phyloP scores from a whole-genome alignment of 768 basidiomycete species.

The Phallus indusiatus region DNA sequence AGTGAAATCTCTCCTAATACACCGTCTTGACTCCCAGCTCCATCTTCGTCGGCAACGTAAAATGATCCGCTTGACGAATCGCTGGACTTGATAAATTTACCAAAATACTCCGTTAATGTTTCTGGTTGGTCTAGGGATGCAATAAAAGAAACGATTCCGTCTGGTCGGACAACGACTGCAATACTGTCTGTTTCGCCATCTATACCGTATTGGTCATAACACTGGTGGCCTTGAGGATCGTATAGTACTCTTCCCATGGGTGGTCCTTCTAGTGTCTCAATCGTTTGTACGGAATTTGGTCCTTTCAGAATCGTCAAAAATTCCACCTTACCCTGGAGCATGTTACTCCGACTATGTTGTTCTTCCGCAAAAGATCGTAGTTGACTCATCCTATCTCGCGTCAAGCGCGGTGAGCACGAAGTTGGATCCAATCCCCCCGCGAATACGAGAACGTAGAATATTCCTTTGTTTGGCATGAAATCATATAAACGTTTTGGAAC shows the following conservation, averaged over 20 bases:
- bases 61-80: neutral
- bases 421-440: conserved; percentile 10
- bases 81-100: conserved; percentile 3
- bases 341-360: neutral
- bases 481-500: conserved; percentile 9
- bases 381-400: neutral
- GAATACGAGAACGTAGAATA: conserved; percentile 13
- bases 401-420: neutral
- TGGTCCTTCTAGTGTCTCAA: neutral
- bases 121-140: conserved; percentile 9
- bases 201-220: conserved; percentile 13
- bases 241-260: conserved; percentile 9
- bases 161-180: conserved; percentile 13
- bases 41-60: too few relatives aligned
- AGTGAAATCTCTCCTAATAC: neutral
- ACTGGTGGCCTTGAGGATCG: conserved; percentile 5
- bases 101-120: conserved; percentile 11
- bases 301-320: conserved; percentile 5
- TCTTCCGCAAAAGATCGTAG: conserved; percentile 7
- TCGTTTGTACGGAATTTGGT: neutral
- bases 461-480: conserved; percentile 10
- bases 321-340: neutral
- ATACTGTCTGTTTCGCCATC: conserved; percentile 10
- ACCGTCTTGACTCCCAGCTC: neutral
- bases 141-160: conserved; percentile 11